phyloP scores from a whole-genome alignment of 1,139 yeast species.

The Debaryomycetaceae sp. region DNA sequence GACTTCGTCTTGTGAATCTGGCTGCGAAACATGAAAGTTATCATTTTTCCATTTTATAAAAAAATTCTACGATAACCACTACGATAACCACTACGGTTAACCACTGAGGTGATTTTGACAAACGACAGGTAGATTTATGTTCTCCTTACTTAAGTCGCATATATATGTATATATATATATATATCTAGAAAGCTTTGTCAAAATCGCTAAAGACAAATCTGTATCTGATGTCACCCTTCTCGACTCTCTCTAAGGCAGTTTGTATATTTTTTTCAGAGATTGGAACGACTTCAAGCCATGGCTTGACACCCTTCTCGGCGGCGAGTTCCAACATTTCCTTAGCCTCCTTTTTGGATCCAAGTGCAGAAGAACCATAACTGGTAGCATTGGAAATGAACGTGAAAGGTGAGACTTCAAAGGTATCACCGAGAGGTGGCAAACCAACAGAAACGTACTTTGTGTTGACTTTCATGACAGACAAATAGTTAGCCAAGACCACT shows the following conservation, averaged over 20 bases:
- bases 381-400: constrained; percentile 27
- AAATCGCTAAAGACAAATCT: constrained; percentile 61
- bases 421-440: constrained; percentile 36
- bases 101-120: background rate
- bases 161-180: background rate
- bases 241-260: constrained; percentile 29
- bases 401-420: constrained; percentile 23
- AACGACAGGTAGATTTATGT: too few relatives aligned
- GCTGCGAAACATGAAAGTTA: background rate
- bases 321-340: constrained; percentile 37
- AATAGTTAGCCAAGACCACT: constrained; percentile 26
- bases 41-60: background rate
- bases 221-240: constrained; percentile 56
- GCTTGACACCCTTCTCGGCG: constrained; percentile 35
- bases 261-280: constrained; percentile 28
- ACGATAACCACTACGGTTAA: background rate
- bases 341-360: constrained; percentile 39
- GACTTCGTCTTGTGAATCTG: background rate
- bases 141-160: background rate
- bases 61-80: background rate
- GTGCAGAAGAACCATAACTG: constrained; percentile 28
- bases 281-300: constrained; percentile 42
- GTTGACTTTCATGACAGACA: constrained; percentile 36
- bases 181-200: constrained; percentile 27
- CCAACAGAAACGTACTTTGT: constrained; percentile 55